A percentile compares a stretch with the other conserved stretches of the same genome.
Evolutionary conservation across 2,329 filamentous ascomycete genomes (phyloP).

Genomic region (Scedosporium boydii): DNA sequence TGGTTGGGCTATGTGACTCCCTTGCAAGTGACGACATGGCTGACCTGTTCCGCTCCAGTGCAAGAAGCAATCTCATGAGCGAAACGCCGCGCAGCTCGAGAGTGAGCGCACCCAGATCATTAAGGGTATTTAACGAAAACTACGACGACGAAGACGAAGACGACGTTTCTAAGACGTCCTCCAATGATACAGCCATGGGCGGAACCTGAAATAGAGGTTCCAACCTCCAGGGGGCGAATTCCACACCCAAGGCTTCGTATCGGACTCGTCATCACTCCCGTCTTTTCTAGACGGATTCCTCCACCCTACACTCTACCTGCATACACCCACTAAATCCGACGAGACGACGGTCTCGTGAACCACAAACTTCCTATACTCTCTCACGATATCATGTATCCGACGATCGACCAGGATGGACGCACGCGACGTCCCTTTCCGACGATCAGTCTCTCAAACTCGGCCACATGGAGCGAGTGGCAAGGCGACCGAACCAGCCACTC

Average conservation of each 20-base stretch:
- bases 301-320: background rate
- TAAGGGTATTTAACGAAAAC: constrained; percentile 61
- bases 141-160: constrained; percentile 9
- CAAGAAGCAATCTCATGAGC: constrained; percentile 93
- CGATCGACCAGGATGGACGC: background rate
- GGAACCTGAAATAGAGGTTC: background rate
- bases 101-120: constrained; percentile 89
- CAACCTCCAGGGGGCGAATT: background rate
- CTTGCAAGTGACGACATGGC: constrained; percentile 22
- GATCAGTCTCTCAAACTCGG: background rate
- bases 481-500: background rate
- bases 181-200: background rate
- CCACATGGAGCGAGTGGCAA: background rate
- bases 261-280: background rate
- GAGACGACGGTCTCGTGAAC: background rate
- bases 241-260: background rate
- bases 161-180: background rate
- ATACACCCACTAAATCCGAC: background rate
- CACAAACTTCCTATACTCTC: background rate
- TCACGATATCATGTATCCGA: background rate
- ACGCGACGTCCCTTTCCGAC: background rate
- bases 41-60: constrained; percentile 45
- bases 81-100: constrained; percentile 87
- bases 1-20: constrained; percentile 28
- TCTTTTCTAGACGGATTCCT: background rate